Evolutionary conservation across 2,329 filamentous ascomycete genomes (phyloP).

Genomic region (Aureobasidium pullulans): DNA sequence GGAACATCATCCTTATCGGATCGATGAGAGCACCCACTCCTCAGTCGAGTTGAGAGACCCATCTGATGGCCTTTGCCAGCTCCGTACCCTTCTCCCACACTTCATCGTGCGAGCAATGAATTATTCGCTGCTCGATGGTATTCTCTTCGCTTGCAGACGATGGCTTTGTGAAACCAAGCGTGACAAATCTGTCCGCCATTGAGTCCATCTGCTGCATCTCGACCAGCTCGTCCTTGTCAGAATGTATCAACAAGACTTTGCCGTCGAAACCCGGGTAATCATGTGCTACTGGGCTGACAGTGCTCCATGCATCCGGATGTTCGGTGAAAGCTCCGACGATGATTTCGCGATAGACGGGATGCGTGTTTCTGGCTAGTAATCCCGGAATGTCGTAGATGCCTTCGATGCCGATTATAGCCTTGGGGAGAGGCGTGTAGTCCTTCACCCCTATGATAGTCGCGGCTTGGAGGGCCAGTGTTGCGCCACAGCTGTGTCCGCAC

Average conservation of each 20-base stretch:
- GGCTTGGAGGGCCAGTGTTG: conserved; percentile 54
- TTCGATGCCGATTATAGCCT: conserved; percentile 52
- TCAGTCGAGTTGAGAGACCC: neutral
- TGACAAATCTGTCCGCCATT: conserved; percentile 45
- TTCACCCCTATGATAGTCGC: conserved; percentile 33
- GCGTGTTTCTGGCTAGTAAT: conserved; percentile 43
- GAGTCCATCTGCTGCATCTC: conserved; percentile 50
- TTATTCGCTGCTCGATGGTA: neutral
- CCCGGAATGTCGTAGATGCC: conserved; percentile 61
- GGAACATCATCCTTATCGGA: no score
- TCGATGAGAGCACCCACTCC: neutral
- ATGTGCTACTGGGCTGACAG: conserved; percentile 46
- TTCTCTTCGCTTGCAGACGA: neutral
- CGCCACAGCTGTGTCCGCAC: conserved; percentile 57
- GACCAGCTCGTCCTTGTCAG: conserved; percentile 42
- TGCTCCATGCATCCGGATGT: conserved; percentile 43
- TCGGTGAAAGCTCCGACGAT: conserved; percentile 38
- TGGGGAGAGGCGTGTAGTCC: conserved; percentile 31
- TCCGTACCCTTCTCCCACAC: neutral
- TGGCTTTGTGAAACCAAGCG: neutral
- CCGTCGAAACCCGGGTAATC: conserved; percentile 38
- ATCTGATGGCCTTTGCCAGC: neutral
- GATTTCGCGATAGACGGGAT: conserved; percentile 49
- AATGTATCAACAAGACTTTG: conserved; percentile 39
- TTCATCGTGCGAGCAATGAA: neutral